Percentiles rank a stretch among this genome's conserved stretches.
Conservation (phyloP, 1,139 yeast species). For the Pneumocystis canis region DNA sequence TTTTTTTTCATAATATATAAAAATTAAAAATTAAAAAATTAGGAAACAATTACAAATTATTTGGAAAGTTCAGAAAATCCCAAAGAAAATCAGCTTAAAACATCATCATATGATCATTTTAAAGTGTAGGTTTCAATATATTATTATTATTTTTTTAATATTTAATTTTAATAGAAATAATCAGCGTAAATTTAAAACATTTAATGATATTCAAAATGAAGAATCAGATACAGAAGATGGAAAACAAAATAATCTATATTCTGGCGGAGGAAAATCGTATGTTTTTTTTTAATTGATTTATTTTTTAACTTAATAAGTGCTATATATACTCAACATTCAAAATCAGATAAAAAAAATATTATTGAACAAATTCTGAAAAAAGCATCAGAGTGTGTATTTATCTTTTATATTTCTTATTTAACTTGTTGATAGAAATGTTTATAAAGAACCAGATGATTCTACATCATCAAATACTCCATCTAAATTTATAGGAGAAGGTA, state of each 20-base stretch:
- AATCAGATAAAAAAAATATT: constrained; percentile 27
- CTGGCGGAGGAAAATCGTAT: constrained; percentile 69
- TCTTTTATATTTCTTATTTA: constrained; percentile 19
- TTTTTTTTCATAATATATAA: constrained; percentile 2
- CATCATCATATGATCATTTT: constrained; percentile 6
- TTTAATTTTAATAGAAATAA: constrained; percentile 29
- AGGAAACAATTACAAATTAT: constrained; percentile 22
- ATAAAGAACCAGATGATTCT: constrained; percentile 26
- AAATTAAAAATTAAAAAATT: not conserved
- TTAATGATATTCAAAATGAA: constrained; percentile 36
- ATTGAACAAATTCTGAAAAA: constrained; percentile 46
- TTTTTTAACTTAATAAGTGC: constrained; percentile 35
- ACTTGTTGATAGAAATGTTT: constrained; percentile 24
- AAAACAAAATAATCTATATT: constrained; percentile 31
- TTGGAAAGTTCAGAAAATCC: constrained; percentile 11
- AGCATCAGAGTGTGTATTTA: constrained; percentile 38
- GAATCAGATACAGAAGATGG: constrained; percentile 44
- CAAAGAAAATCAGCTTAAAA: constrained; percentile 10
- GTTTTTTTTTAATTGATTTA: not conserved
- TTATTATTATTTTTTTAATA: constrained; percentile 12
- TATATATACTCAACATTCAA: constrained; percentile 84
- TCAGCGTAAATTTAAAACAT: constrained; percentile 6
- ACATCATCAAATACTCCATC: constrained; percentile 14
- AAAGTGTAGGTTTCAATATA: constrained; percentile 5
- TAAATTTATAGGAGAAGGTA: constrained; percentile 5